Evolutionary conservation across 1,284 basidiomycete genomes (phyloP).

Genomic region (Thecaphora thlaspeos): DNA sequence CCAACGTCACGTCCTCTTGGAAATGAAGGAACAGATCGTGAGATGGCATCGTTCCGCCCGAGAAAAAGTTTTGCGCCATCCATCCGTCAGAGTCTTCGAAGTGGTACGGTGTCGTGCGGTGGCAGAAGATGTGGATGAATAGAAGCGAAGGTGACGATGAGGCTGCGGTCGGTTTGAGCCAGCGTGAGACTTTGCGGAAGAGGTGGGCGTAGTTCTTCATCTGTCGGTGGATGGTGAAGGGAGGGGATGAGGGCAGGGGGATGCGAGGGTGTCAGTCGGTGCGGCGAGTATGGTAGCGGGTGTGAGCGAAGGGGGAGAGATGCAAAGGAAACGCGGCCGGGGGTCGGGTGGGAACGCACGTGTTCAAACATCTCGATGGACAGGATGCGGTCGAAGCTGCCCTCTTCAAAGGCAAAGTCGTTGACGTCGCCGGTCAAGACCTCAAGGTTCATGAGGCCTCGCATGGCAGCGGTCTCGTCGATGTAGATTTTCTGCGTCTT

Average conservation of each 20-base stretch:
- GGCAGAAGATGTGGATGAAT: conserved; percentile 77
- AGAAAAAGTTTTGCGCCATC: conserved; percentile 70
- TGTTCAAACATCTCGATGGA: conserved; percentile 84
- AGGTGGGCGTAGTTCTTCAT: conserved; percentile 65
- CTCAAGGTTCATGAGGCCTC: conserved; percentile 66
- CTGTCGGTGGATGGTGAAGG: neutral
- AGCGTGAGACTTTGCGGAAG: conserved; percentile 68
- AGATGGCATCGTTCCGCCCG: conserved; percentile 61
- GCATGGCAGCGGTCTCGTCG: conserved; percentile 64
- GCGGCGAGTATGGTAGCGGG: too few relatives aligned
- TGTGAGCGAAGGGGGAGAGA: too few relatives aligned
- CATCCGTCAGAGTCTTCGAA: conserved; percentile 76
- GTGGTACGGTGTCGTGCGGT: conserved; percentile 65
- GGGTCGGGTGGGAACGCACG: too few relatives aligned
- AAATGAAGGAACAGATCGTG: conserved; percentile 71
- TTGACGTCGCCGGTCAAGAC: conserved; percentile 74
- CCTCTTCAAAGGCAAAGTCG: conserved; percentile 65
- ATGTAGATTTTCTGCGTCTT: conserved; percentile 71
- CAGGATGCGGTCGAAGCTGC: conserved; percentile 68
- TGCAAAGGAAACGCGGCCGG: too few relatives aligned
- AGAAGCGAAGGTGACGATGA: conserved; percentile 60
- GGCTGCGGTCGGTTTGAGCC: conserved; percentile 63
- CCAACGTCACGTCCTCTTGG: conserved; percentile 68
- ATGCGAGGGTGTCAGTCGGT: too few relatives aligned
- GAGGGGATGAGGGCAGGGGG: conserved; percentile 60